Percentiles rank a stretch among this genome's conserved stretches.
phyloP scores from a whole-genome alignment of 2,329 filamentous ascomycete genomes.

The Calonectria hawksworthii region DNA sequence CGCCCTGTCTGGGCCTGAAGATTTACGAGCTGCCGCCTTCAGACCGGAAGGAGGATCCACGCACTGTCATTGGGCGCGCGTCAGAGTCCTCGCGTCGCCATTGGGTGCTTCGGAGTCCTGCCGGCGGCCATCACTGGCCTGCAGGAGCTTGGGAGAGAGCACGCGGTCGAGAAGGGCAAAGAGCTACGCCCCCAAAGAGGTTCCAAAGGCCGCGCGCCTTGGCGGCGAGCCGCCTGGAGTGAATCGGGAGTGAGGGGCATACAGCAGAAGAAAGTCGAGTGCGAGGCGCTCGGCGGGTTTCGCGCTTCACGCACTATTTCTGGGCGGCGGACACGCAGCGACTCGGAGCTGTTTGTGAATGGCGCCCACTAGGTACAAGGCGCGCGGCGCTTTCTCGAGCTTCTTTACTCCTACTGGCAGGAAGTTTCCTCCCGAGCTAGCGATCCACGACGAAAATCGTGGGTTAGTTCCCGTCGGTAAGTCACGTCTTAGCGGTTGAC shows the following conservation, averaged over 20 bases:
- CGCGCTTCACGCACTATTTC: slow-evolving; percentile 17
- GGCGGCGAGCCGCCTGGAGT: background rate
- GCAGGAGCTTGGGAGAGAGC: background rate
- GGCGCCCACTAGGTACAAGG: background rate
- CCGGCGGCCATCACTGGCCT: background rate
- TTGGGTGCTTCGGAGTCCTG: background rate
- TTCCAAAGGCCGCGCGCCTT: background rate
- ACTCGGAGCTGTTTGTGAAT: background rate
- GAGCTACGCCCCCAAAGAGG: background rate
- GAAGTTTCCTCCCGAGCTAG: background rate
- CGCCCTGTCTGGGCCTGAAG: background rate
- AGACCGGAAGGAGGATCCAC: background rate
- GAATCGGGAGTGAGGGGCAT: background rate
- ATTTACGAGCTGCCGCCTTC: background rate
- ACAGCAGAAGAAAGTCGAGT: background rate
- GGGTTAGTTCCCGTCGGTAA: slow-evolving; percentile 19
- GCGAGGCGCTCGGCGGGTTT: slow-evolving; percentile 16
- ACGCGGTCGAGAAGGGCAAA: background rate
- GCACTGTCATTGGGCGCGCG: background rate
- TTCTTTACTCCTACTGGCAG: background rate
- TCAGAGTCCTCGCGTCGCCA: background rate
- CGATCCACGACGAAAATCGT: background rate
- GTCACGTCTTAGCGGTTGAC: slow-evolving; percentile 9
- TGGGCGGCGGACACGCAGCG: background rate
- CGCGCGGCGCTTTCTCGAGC: background rate